Base-by-base conservation (phyloP, 225 moss, liverwort and hornwort genomes). In the Pseudoscleropodium purum region DNA sequence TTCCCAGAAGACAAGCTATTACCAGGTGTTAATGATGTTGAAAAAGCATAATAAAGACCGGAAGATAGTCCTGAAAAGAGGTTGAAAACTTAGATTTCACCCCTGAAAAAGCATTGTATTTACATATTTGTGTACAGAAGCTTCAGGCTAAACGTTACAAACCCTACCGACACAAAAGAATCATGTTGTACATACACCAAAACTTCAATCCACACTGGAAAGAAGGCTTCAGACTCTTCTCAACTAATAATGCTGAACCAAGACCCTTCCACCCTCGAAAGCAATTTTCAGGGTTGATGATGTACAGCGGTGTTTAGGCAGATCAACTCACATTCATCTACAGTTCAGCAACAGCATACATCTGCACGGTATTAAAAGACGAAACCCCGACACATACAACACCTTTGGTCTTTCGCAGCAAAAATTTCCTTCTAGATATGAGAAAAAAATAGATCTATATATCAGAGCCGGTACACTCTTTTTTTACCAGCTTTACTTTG, bases 151-250 rank as follows among this genome's bases (percentile, higher is more conserved):
- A 65, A 65, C 54, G 36, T 82, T 61, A 30, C 88, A 80, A 56
- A 73, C n/a, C 45, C 63, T 88, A 88, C 76, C 85, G 78, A 85
- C 34, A 76, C 67, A 85, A 49, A 80, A 84, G 84, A 61, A 90
- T 87, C 80, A 49, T 89, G 51, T 54, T 87, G 81, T 87, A 91
- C 81, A 87, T 65, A 51, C 80, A 91, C 84, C 66, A 72, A 57
- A 49, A 49, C 72, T 89, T 74, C 84, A 49, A 79, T 84, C 89
- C 12, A 52, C 66, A 68, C 47, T 69, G 52, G 56, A 72, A 52
- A 68, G 86, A 84, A 72, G 37, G 36, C 79, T 26, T 57, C 54
- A 39, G 39, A 86, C 39, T 65, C 26, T 60, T 77, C 31, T 20
- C 27, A 73, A 85, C 85, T 88, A 59, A 16, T 88, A 59, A 16